Evolutionary conservation across 2,329 filamentous ascomycete species (phyloP).

Genomic region (Neodidymelliopsis sp.): DNA sequence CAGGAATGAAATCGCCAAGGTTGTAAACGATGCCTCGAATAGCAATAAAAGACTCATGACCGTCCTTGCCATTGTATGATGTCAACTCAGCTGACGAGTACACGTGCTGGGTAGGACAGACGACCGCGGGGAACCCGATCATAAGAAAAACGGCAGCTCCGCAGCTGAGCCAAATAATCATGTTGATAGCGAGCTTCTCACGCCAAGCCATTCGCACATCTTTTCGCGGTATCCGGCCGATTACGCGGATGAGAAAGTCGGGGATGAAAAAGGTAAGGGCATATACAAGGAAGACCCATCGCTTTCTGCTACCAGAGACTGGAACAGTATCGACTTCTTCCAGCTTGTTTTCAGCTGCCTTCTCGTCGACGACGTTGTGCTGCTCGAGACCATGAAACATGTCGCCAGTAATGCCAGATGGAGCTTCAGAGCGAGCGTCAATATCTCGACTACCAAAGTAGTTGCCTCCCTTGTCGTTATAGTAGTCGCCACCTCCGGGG

Average conservation of each 20-base stretch:
- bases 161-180: slow-evolving; percentile 93
- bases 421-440: slow-evolving; percentile 89
- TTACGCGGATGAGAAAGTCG: slow-evolving; percentile 76
- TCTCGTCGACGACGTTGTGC: slow-evolving; percentile 91
- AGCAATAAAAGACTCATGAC: slow-evolving; percentile 71
- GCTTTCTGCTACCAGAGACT: slow-evolving; percentile 80
- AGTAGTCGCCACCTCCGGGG: slow-evolving; percentile 67
- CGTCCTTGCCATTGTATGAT: slow-evolving; percentile 74
- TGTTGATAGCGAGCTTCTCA: slow-evolving; percentile 97
- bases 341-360: slow-evolving; percentile 88
- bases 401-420: slow-evolving; percentile 89
- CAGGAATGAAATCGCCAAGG: slow-evolving; percentile 73
- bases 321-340: slow-evolving; percentile 87
- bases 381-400: slow-evolving; percentile 99
- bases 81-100: slow-evolving; percentile 81
- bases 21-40: slow-evolving; percentile 93
- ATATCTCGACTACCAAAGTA: slow-evolving; percentile 84
- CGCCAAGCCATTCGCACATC: slow-evolving; percentile 94
- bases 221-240: slow-evolving; percentile 89
- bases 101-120: slow-evolving; percentile 91
- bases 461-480: slow-evolving; percentile 77
- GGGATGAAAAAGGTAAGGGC: slow-evolving; percentile 86
- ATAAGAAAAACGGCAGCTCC: slow-evolving; percentile 84
- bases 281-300: slow-evolving; percentile 88
- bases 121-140: slow-evolving; percentile 81